These are phyloP conservation scores for Setaria italica DNA, from an alignment of 202 grass and related monocot species.

Conservation along the genomic window DNA sequence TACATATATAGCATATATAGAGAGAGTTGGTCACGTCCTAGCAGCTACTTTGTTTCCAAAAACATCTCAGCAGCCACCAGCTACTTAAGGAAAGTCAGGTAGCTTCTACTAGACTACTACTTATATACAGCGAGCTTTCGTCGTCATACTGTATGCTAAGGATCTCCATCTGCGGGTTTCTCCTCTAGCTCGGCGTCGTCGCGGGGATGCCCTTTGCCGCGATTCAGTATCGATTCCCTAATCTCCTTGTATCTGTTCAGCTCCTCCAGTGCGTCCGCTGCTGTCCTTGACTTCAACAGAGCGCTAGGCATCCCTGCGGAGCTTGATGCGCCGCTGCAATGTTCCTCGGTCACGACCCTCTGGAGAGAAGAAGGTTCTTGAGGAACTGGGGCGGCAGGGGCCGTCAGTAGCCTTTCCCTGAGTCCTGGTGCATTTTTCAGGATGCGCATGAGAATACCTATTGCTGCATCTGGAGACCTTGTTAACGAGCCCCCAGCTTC, in stretches of 20 bases:
- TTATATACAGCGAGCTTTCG: conserved; percentile 59
- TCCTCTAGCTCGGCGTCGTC: conserved; percentile 29
- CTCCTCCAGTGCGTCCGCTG: conserved; percentile 69
- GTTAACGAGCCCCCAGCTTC: conserved; percentile 33
- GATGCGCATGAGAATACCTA: conserved; percentile 67
- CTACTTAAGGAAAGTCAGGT: conserved; percentile 36
- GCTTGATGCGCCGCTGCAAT: conserved; percentile 35
- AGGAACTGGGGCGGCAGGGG: conserved; percentile 29
- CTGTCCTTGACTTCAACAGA: conserved; percentile 54
- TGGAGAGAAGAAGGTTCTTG: conserved; percentile 58
- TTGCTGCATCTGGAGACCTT: conserved; percentile 66
- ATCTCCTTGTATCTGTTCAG: conserved; percentile 68
- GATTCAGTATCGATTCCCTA: conserved; percentile 58
- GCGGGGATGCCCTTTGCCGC: conserved; percentile 15
- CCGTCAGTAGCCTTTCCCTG: conserved; percentile 42
- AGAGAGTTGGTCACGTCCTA: conserved; percentile 22
- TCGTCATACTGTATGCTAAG: conserved; percentile 51
- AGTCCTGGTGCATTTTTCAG: conserved; percentile 66
- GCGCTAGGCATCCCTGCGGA: conserved; percentile 17
- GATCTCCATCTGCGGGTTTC: conserved; percentile 43
- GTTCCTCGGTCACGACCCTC: conserved; percentile 60
- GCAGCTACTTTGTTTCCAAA: conserved; percentile 32
- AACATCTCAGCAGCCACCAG: conserved; percentile 45
- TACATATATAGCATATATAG: conserved; percentile 30
- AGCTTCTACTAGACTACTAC: conserved; percentile 55